Conservation (phyloP, 208 protist species). For the Wallacemonas sp. region DNA sequence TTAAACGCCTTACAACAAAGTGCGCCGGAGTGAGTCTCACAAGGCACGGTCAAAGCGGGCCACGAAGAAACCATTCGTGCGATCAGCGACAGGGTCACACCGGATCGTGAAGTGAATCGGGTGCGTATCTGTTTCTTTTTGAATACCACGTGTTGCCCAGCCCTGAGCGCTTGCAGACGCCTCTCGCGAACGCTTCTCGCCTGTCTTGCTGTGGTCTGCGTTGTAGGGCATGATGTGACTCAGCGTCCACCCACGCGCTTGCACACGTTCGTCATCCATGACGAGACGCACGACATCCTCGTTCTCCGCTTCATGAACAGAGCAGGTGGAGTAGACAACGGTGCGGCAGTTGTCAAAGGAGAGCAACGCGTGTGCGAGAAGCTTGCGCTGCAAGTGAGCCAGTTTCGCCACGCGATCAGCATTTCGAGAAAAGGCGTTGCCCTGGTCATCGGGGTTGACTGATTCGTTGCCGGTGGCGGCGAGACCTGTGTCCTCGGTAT, state of each 20-base stretch:
- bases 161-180: neutral
- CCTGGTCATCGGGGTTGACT: conserved; percentile 42
- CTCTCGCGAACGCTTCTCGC: conserved; percentile 11
- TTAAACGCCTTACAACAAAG: neutral
- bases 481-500: conserved; percentile 12
- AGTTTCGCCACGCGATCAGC: conserved; percentile 77
- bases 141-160: conserved; percentile 8
- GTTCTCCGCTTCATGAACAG: conserved; percentile 88
- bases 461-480: conserved; percentile 9
- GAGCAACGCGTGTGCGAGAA: conserved; percentile 84
- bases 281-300: conserved; percentile 87
- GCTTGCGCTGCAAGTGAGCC: conserved; percentile 80
- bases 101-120: conserved; percentile 84
- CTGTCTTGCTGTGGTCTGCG: neutral
- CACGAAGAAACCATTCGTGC: conserved; percentile 89
- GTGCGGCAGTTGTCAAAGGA: conserved; percentile 87
- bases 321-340: conserved; percentile 93
- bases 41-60: conserved; percentile 77
- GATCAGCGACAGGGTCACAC: conserved; percentile 68
- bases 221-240: conserved; percentile 81
- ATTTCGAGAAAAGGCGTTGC: conserved; percentile 52
- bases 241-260: conserved; percentile 72
- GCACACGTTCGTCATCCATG: conserved; percentile 70
- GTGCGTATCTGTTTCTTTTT: conserved; percentile 22
- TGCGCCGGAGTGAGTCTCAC: too few species aligned